phyloP scores from a whole-genome alignment of 495 filamentous ascomycete species.

The Aspergillus diversus region DNA sequence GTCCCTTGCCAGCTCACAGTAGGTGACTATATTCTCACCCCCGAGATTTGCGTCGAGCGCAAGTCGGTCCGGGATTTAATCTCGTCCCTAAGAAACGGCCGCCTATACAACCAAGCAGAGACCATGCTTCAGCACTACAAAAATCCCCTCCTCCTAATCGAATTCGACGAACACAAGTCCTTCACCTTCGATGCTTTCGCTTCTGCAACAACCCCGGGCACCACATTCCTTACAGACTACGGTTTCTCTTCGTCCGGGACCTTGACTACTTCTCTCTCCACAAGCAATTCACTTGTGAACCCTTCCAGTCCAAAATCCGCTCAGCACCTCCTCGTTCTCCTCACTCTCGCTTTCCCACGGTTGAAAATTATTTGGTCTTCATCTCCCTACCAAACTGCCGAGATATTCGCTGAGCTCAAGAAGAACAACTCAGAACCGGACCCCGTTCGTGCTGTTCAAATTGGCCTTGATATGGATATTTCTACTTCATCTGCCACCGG shows the following conservation, averaged over 20 bases:
- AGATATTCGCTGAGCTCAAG: slow-evolving; percentile 94
- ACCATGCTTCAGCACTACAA: slow-evolving; percentile 94
- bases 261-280: slow-evolving; percentile 52
- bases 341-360: slow-evolving; percentile 89
- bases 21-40: slow-evolving; percentile 92
- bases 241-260: slow-evolving; percentile 68
- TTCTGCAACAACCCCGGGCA: slow-evolving; percentile 38
- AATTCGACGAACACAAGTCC: slow-evolving; percentile 96
- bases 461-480: slow-evolving; percentile 71
- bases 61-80: slow-evolving; percentile 93
- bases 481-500: slow-evolving; percentile 54
- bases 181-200: slow-evolving; percentile 96
- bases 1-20: slow-evolving; percentile 96
- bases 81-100: slow-evolving; percentile 84
- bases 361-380: slow-evolving; percentile 93
- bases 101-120: slow-evolving; percentile 90
- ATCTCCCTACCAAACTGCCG: slow-evolving; percentile 92
- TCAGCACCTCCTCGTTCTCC: slow-evolving; percentile 88
- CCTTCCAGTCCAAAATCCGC: slow-evolving; percentile 66
- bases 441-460: slow-evolving; percentile 80
- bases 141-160: slow-evolving; percentile 87
- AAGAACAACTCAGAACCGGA: slow-evolving; percentile 87
- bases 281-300: slow-evolving; percentile 46
- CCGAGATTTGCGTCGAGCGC: slow-evolving; percentile 88
- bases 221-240: slow-evolving; percentile 55